Conservation (phyloP, 495 filamentous ascomycete species). For the Oidiodendron maius region DNA sequence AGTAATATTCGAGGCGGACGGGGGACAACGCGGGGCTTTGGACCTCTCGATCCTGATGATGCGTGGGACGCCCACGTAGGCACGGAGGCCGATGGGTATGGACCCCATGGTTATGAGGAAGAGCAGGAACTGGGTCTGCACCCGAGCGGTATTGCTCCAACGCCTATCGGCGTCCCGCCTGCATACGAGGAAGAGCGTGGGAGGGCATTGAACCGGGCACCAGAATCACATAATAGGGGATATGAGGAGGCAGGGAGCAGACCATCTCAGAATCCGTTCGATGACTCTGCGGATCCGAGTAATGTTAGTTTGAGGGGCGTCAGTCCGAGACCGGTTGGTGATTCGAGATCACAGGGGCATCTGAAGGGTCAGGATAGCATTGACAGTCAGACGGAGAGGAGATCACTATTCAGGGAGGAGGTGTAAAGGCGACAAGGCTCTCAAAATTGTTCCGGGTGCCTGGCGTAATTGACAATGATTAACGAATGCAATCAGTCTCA, state of each 20-base stretch:
- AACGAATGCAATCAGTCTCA: no score
- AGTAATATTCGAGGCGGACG: conserved; percentile 26
- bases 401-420: conserved; percentile 45
- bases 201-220: conserved; percentile 29
- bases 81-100: conserved; percentile 51
- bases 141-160: neutral
- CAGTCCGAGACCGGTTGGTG: conserved; percentile 48
- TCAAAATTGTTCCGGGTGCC: no score
- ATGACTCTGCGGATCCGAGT: conserved; percentile 48
- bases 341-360: conserved; percentile 18
- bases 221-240: conserved; percentile 33
- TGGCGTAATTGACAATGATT: no score
- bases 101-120: conserved; percentile 47
- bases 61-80: conserved; percentile 68
- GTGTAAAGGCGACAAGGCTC: no score
- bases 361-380: conserved; percentile 21
- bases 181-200: conserved; percentile 25
- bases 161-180: conserved; percentile 11
- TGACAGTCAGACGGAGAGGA: conserved; percentile 33
- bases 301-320: conserved; percentile 49
- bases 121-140: conserved; percentile 54
- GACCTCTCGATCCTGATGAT: conserved; percentile 61
- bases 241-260: conserved; percentile 36
- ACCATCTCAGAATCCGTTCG: conserved; percentile 44
- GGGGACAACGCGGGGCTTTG: conserved; percentile 32